Evolutionary conservation across 1,284 basidiomycete genomes (phyloP).

Genomic region (Golubevia pallescens): DNA sequence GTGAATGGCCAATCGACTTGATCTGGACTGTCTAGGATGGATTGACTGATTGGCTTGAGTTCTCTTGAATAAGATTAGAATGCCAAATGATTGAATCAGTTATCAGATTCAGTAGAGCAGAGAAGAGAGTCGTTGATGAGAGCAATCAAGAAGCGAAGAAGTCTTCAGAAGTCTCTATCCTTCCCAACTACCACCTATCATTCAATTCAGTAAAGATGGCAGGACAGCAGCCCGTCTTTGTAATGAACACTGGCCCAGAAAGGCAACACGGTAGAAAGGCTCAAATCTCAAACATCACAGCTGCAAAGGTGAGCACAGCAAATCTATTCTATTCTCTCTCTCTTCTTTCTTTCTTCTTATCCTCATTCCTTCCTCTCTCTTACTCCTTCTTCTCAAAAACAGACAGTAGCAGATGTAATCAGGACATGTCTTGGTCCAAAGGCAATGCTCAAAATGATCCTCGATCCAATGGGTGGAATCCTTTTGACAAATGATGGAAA

Average conservation of each 20-base stretch:
- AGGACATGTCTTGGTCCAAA: conserved; percentile 95
- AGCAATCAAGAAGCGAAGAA: no score
- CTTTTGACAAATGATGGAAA: conserved; percentile 99
- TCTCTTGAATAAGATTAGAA: no score
- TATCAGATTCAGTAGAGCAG: no score
- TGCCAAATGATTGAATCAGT: no score
- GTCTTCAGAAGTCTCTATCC: no score
- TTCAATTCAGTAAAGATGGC: no score
- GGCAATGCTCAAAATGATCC: conserved; percentile 98
- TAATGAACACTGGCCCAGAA: conserved; percentile 91
- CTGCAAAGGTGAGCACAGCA: conserved; percentile 78
- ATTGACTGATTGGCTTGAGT: no score
- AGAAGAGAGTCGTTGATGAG: no score
- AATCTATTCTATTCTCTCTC: background rate
- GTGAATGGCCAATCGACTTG: no score
- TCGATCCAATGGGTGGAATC: conserved; percentile 87
- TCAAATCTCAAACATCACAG: conserved; percentile 94
- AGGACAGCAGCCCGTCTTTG: no score
- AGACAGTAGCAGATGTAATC: conserved; percentile 99
- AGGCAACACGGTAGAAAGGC: conserved; percentile 92
- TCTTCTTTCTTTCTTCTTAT: background rate
- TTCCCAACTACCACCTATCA: no score
- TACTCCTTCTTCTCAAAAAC: background rate
- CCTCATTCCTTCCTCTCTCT: background rate
- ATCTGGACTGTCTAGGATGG: no score